Evolutionary conservation across 2,329 filamentous ascomycete genomes (phyloP), one percentile per base, ranked within the genome.

Genomic region (Calonectria henricotiae): DNA sequence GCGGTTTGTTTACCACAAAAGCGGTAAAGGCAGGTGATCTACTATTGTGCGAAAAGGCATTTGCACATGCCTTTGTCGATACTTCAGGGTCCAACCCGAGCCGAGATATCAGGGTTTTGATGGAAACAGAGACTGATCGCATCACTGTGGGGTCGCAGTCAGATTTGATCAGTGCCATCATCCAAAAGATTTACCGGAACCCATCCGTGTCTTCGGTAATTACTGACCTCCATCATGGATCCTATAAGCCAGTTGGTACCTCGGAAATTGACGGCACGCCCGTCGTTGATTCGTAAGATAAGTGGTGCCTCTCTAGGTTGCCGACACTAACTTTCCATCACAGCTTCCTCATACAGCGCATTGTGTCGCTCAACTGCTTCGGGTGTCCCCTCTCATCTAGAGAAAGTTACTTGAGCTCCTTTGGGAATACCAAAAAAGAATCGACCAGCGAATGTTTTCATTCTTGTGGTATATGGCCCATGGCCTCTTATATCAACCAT

Each of bases 11-110:
- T 73, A 86, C 85, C 0, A 87, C 83, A 0, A 77, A 80, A 23
- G 73, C 80, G 0, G 85, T 90, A 2, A 80, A 81, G 43, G 83
- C 85, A 0, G 88, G 88, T 0, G 85, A 89, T 4, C 79, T 89
- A 2, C 76, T 90, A 0, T 73, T 90, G 1, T 89, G 87, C 55
- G 88, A 90, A 69, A 90, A 90, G 70, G 87, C 88, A 0, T 89
- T 89, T 73, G 77, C 77, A 0, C 82, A 88, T 74, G 79, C 71
- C 23, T 84, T 79, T 49, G 73, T 69, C 3, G 65, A 65, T 41
- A 79, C 70, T 2, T 25, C 25, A 5, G 61, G 35, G 12, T 11
- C 35, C 35, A 37, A 3, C 35, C 35, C 9, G 35, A 11, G 35
- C 8, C 15, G 3, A 4, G 15, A 15, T 2, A 6, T 43, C 8